phyloP scores from a whole-genome alignment of 2,329 filamentous ascomycete species.

The Falciphora oryzae region DNA sequence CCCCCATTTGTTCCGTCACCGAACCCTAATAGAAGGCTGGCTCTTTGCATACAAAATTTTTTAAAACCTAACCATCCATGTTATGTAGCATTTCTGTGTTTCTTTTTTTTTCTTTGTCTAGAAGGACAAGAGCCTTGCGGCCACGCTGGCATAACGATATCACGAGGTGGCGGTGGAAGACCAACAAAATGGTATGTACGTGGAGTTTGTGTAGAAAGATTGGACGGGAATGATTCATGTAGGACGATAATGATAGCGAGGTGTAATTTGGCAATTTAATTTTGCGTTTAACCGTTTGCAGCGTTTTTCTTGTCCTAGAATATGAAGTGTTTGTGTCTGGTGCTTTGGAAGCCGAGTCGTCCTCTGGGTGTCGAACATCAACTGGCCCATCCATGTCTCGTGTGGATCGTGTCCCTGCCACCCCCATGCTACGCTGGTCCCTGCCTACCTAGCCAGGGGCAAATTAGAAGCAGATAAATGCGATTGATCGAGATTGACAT shows the following conservation, averaged over 20 bases:
- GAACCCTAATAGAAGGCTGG: neutral
- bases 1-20: neutral
- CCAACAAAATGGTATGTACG: neutral
- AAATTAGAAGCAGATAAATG: too few relatives aligned
- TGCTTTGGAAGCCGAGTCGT: too few relatives aligned
- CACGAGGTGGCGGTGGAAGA: neutral
- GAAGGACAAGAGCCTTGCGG: neutral
- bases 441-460: too few relatives aligned
- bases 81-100: neutral
- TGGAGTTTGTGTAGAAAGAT: conserved; percentile 1
- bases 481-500: too few relatives aligned
- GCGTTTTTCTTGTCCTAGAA: neutral
- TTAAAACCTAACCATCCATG: neutral
- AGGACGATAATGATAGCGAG: conserved; percentile 1
- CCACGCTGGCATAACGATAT: neutral
- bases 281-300: neutral
- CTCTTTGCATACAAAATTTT: neutral
- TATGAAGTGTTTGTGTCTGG: neutral
- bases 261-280: neutral
- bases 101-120: neutral
- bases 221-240: neutral
- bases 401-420: too few relatives aligned
- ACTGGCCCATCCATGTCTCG: too few relatives aligned
- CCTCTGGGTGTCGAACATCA: too few relatives aligned
- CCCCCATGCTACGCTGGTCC: too few relatives aligned